phyloP scores from a whole-genome alignment of 352 stramenopile genomes.

The Aphanomyces astaci region DNA sequence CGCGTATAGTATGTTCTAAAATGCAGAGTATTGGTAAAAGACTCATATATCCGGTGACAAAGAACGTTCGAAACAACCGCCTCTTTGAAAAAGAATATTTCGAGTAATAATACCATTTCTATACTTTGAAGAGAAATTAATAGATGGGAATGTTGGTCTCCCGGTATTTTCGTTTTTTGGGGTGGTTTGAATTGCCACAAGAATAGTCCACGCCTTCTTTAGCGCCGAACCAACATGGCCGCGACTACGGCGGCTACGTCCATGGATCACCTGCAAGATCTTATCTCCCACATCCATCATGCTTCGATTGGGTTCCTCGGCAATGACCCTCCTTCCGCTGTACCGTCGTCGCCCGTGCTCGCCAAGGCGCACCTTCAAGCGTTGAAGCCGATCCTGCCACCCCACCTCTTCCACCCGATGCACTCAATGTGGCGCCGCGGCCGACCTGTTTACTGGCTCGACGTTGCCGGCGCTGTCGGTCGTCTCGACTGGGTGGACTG shows the following conservation, averaged over 20 bases:
- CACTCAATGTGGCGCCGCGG: neutral
- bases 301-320: neutral
- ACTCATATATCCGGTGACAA: too few relatives aligned
- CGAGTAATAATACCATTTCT: too few relatives aligned
- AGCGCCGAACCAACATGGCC: neutral
- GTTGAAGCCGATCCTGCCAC: neutral
- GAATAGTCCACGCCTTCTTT: neutral
- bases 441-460: neutral
- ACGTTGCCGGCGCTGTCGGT: neutral
- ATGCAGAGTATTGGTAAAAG: too few relatives aligned
- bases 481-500: constrained; percentile 1
- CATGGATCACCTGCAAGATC: neutral
- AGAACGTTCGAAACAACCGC: too few relatives aligned
- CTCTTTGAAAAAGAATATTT: too few relatives aligned
- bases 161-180: too few relatives aligned
- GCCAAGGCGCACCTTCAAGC: neutral
- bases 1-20: too few relatives aligned
- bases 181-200: neutral
- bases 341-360: neutral
- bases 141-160: neutral
- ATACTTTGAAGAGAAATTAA: too few relatives aligned
- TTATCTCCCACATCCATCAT: neutral
- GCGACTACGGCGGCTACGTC: neutral
- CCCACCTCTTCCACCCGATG: neutral
- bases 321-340: neutral